A percentile compares a stretch with the other conserved stretches of the same genome.
These are phyloP conservation scores for Lasiodiplodia sp. DNA, from an alignment of 2,329 filamentous ascomycete species.

Conservation along the genomic window DNA sequence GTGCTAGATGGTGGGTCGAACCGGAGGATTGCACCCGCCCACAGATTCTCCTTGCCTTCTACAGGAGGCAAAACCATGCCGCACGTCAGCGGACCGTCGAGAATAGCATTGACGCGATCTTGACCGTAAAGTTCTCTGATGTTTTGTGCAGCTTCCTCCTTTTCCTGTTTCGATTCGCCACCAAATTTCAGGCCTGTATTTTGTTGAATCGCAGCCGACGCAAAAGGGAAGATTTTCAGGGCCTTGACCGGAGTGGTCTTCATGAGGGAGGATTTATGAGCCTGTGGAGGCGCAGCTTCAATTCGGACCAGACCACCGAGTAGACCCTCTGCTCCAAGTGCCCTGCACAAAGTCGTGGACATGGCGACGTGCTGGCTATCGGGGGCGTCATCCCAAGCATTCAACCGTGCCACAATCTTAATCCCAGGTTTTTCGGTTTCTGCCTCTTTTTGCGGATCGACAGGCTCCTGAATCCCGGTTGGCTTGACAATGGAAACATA, in stretches of 20 bases:
- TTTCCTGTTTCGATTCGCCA: slow-evolving; percentile 82
- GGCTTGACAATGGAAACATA: slow-evolving; percentile 88
- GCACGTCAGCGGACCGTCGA: slow-evolving; percentile 88
- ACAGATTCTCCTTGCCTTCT: slow-evolving; percentile 64
- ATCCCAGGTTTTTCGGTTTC: slow-evolving; percentile 65
- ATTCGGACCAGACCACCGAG: slow-evolving; percentile 88
- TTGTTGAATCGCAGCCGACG: slow-evolving; percentile 61
- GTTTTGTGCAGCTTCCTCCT: slow-evolving; percentile 76
- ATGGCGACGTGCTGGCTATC: slow-evolving; percentile 81
- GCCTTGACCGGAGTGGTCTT: slow-evolving; percentile 60
- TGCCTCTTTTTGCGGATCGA: slow-evolving; percentile 74
- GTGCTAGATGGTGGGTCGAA: slow-evolving; percentile 68
- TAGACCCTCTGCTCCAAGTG: slow-evolving; percentile 73
- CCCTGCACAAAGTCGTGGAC: slow-evolving; percentile 76
- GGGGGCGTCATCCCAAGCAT: slow-evolving; percentile 85
- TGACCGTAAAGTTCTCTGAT: slow-evolving; percentile 75
- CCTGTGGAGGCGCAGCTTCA: slow-evolving; percentile 77
- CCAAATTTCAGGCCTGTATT: slow-evolving; percentile 81
- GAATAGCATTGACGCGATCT: slow-evolving; percentile 62
- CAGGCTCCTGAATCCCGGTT: slow-evolving; percentile 73
- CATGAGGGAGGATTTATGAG: slow-evolving; percentile 62
- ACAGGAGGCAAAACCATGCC: slow-evolving; percentile 76
- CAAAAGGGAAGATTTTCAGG: slow-evolving; percentile 84
- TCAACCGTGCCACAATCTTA: slow-evolving; percentile 78
- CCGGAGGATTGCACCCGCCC: slow-evolving; percentile 84